Evolutionary conservation across 2,329 filamentous ascomycete genomes (phyloP).

Genomic region (Phaeoacremonium minimum): DNA sequence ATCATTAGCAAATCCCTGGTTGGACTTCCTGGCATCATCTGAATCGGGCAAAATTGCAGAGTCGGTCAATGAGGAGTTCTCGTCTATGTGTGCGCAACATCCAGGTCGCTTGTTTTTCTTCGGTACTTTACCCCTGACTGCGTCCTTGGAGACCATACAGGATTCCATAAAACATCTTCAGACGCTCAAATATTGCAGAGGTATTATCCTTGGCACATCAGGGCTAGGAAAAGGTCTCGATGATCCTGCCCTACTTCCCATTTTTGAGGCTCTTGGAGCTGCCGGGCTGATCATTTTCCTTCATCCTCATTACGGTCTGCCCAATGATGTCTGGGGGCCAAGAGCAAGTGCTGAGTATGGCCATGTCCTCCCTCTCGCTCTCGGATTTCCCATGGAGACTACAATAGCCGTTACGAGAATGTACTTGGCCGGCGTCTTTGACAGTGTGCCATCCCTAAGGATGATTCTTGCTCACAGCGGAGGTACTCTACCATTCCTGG

Average conservation of each 20-base stretch:
- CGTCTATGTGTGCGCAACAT: constrained; percentile 62
- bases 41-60: constrained; percentile 61
- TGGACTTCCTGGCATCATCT: constrained; percentile 69
- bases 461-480: constrained; percentile 85
- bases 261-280: constrained; percentile 66
- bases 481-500: constrained; percentile 83
- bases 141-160: constrained; percentile 56
- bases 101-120: constrained; percentile 76
- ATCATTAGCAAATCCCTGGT: constrained; percentile 89
- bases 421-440: constrained; percentile 83
- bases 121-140: constrained; percentile 74
- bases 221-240: constrained; percentile 79
- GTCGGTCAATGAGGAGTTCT: constrained; percentile 74
- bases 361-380: constrained; percentile 78
- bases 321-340: constrained; percentile 73
- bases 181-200: constrained; percentile 64
- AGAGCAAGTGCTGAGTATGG: constrained; percentile 67
- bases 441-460: constrained; percentile 62
- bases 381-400: constrained; percentile 90
- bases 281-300: constrained; percentile 69
- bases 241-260: constrained; percentile 66
- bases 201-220: constrained; percentile 84
- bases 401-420: constrained; percentile 86
- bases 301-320: constrained; percentile 89
- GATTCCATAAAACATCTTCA: constrained; percentile 61